Conservation (phyloP, 345 rosid species). For the Eucalyptus lansdowneana region DNA sequence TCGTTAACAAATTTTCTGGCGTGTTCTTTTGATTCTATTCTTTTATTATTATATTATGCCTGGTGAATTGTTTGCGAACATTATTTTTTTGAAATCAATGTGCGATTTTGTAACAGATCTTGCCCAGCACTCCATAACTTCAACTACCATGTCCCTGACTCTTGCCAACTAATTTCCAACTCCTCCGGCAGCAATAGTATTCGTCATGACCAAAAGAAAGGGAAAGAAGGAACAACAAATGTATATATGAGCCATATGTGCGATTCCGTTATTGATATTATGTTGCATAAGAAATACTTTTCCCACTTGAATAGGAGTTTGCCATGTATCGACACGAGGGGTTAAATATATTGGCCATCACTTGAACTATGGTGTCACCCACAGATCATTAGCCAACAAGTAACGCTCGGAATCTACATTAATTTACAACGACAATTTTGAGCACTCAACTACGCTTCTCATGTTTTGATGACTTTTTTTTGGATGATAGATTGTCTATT, state of each 20-base stretch:
- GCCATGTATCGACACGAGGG: not conserved
- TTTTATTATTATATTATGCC: no score
- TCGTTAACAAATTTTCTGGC: no score
- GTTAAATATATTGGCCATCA: not conserved
- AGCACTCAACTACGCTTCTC: not conserved
- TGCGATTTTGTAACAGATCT: no score
- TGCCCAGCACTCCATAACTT: not conserved
- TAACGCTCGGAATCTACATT: not conserved
- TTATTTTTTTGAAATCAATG: no score
- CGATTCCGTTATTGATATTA: not conserved
- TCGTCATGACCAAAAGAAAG: not conserved
- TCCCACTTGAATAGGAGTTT: not conserved
- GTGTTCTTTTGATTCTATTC: fast-evolving
- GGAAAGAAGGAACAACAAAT: not conserved
- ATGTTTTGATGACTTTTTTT: not conserved
- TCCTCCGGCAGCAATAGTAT: not conserved
- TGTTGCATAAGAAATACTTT: not conserved
- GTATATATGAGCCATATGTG: not conserved
- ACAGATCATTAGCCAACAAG: not conserved
- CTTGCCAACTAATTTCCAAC: not conserved
- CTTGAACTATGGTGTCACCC: not conserved
- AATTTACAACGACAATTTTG: not conserved
- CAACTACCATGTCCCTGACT: not conserved
- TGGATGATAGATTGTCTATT: not conserved
- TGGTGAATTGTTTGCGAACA: no score